These are phyloP conservation scores for Camelina sativa DNA, from an alignment of 345 rosid genomes.

Conservation along the genomic window DNA sequence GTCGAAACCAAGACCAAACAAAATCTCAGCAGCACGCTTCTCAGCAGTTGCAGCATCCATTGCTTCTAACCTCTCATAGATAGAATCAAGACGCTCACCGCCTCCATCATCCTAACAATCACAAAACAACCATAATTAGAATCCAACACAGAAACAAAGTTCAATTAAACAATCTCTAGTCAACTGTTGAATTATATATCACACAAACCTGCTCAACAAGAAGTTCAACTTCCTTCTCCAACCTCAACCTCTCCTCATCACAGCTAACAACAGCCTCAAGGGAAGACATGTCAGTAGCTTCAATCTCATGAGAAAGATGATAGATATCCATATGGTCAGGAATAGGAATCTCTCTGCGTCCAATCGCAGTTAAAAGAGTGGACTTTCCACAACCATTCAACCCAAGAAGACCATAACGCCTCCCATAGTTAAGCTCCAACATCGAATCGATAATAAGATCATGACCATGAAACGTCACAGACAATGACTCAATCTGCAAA, in stretches of 20 bases:
- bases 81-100: conserved; percentile 85
- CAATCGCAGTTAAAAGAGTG: conserved; percentile 86
- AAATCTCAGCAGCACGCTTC: conserved; percentile 97
- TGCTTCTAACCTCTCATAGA: conserved; percentile 93
- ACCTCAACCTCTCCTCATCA: conserved; percentile 89
- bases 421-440: conserved; percentile 97
- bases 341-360: conserved; percentile 87
- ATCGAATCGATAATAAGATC: conserved; percentile 92
- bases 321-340: conserved; percentile 97
- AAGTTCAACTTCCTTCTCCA: conserved; percentile 93
- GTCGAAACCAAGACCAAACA: conserved; percentile 92
- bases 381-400: conserved; percentile 99
- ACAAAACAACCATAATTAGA: not conserved
- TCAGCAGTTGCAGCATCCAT: conserved; percentile 97
- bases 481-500: conserved; percentile 92
- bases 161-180: not conserved
- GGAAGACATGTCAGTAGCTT: conserved; percentile 95
- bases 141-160: not conserved
- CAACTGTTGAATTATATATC: not conserved
- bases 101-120: conserved; percentile 86
- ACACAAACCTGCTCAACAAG: conserved; percentile 66
- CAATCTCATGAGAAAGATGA: conserved; percentile 87
- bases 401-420: conserved; percentile 98
- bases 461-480: conserved; percentile 96
- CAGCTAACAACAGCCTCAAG: conserved; percentile 87